Evolutionary conservation across 2,329 filamentous ascomycete species (phyloP), one percentile per base, ranked within the genome.

Genomic region (Trichophyton rubrum): DNA sequence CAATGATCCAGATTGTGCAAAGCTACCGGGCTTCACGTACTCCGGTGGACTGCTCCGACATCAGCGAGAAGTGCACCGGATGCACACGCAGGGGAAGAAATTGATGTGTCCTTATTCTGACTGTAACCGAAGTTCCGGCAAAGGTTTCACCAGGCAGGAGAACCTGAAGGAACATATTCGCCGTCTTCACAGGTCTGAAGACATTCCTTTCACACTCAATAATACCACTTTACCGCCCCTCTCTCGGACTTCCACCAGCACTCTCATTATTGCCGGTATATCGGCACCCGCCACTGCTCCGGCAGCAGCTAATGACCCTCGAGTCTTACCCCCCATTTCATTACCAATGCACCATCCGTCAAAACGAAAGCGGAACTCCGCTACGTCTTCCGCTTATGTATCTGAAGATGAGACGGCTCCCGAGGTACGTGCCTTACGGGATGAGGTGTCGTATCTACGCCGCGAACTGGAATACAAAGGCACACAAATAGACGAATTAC

Each of bases 151-250:
- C 7, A 85, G 92, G 57, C 88, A 91, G 69, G 92, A 97, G 75
- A 97, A 97, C 68, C 79, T 96, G 3, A 90, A 92, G 70, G 92
- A 97, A 74, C 92, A 97, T 74, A 78, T 96, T 17, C 87, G 92
- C 20, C 85, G 92, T 27, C 89, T 95, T n/a, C 92, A 97, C 71
- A 86, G 82, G 47, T 79, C 67, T 62, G 59, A 66, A 62, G 62
- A 61, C 30, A 56, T 17, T 47, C 38, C 56, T 40, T 8, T 57
- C 11, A 33, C 30, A 40, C 4, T 57, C 15, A 47, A 27, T 22
- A 59, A 38, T 17, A 41, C 20, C 20, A 57, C 20, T 15, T 17
- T 57, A 33, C 33, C 56, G 24, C 40, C 56, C 11, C 9, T 59
- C 27, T 47, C 56, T n/a, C 38, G 27, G 33, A 33, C 40, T 59